Base-by-base conservation (phyloP, 371 early-diverging fungal species). In the Massospora cicadina region DNA sequence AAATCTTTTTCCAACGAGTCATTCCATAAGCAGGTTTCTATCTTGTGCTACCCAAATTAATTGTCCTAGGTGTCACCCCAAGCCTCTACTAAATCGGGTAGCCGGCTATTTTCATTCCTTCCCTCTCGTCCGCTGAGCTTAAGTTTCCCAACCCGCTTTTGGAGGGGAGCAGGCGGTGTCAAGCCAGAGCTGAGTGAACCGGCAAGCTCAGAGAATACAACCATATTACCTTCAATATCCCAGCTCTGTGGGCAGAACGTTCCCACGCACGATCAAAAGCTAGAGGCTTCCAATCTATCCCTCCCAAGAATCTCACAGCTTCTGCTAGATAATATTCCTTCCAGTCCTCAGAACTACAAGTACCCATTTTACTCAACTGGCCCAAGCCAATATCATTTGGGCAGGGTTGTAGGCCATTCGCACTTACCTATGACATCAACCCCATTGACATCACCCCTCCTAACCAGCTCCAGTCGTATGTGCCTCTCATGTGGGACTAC, bases 401-500 rank as follows among this genome's bases (percentile, higher is more conserved):
- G 43, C 5, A 43, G 43, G 43, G 10, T 10, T 43, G 17, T 43
- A 17, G 43, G 43, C 43, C 43, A 5, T 43, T 43, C 43, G 17
- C 43, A 43, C 43, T 43, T 17, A 43, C 43, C 58, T 12, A 57
- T 57, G 58, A 26, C 7, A 26, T 27, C 28, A 26, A 57, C 58
- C 58, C 58, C 23, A 10, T 57, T 57, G 58, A 57, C 28, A 57
- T 57, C 58, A 57, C 58, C 58, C 23, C 28, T 57, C 25, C n/a
- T 57, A 25, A n/a, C 58, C 13, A n/a, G 58, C 28, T 26, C 58
- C 26, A 27, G 12, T n/a, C 54, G 55, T 21, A 27, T 55, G n/a
- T 64, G 64, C 28, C 21, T 55, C 55, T 24, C 25, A 1, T 87
- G 87, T 68, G 77, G 76, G 21, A 85, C 85, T 3, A 80, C 75